Percentiles rank a stretch among this genome's conserved stretches.
These are phyloP conservation scores for Tuber brumale DNA, from an alignment of 495 filamentous ascomycete genomes.

Conservation along the genomic window DNA sequence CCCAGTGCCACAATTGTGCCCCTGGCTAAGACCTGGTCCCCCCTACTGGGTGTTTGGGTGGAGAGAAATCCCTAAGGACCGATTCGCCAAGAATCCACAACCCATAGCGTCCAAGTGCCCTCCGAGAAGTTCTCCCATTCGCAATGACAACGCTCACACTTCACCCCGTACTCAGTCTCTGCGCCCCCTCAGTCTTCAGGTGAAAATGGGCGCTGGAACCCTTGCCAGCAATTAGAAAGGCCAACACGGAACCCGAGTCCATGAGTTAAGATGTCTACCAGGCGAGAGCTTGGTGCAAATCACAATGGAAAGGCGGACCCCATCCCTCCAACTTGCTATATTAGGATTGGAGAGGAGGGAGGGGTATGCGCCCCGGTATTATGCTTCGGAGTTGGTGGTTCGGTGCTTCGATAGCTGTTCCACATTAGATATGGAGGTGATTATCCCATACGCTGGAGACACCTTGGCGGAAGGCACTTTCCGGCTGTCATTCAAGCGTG, in stretches of 20 bases:
- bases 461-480: background rate
- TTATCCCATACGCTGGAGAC: background rate
- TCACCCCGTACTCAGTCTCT: background rate
- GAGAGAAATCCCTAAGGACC: background rate
- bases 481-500: background rate
- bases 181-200: background rate
- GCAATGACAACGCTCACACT: background rate
- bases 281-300: no score
- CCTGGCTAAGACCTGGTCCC: background rate
- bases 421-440: background rate
- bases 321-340: background rate
- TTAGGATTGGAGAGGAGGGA: background rate
- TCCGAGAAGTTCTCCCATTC: background rate
- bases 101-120: background rate
- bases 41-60: background rate
- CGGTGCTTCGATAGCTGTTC: background rate
- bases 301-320: background rate
- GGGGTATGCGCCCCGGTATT: background rate
- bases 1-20: background rate
- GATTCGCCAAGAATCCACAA: background rate
- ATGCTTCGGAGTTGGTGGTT: background rate
- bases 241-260: background rate
- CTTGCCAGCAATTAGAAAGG: background rate
- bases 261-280: no score
- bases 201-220: background rate